Conservation (phyloP, 164 flowering plant genomes). For the Liriodendron chinense region DNA sequence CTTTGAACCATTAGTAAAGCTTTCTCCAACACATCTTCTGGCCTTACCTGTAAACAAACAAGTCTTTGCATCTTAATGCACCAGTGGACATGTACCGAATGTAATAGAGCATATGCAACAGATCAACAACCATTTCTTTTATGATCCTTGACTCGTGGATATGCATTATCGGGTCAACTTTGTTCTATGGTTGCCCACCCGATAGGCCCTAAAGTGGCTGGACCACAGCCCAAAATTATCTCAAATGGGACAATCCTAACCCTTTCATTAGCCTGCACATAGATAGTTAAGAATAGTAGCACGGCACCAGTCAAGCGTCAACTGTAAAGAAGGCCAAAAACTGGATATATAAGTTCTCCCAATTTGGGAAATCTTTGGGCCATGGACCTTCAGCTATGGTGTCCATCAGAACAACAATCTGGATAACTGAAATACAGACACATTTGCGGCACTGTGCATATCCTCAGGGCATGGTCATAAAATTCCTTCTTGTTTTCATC, state of each 20-base stretch:
- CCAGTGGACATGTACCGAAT: neutral
- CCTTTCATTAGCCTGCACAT: too few species aligned
- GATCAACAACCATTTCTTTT: neutral
- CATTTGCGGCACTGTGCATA: neutral
- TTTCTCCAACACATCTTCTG: slow-evolving; percentile 85
- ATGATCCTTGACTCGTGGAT: neutral
- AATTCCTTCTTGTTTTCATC: neutral
- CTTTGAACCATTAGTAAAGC: slow-evolving; percentile 78
- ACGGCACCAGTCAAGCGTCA: too few species aligned
- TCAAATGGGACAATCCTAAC: neutral
- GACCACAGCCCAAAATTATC: neutral
- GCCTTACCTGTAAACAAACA: slow-evolving; percentile 70
- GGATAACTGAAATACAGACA: neutral
- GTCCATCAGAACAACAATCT: neutral
- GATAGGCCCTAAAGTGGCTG: neutral
- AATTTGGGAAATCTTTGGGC: too few species aligned
- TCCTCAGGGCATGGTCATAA: neutral
- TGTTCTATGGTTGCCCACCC: neutral
- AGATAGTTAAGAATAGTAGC: too few species aligned
- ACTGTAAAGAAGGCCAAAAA: too few species aligned
- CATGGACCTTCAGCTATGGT: too few species aligned
- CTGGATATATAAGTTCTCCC: too few species aligned
- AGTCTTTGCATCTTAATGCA: neutral
- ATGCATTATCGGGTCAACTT: neutral
- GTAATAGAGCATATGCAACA: neutral